Conservation (phyloP, 169 alveolate species). For the Perkinsus chesapeaki region DNA sequence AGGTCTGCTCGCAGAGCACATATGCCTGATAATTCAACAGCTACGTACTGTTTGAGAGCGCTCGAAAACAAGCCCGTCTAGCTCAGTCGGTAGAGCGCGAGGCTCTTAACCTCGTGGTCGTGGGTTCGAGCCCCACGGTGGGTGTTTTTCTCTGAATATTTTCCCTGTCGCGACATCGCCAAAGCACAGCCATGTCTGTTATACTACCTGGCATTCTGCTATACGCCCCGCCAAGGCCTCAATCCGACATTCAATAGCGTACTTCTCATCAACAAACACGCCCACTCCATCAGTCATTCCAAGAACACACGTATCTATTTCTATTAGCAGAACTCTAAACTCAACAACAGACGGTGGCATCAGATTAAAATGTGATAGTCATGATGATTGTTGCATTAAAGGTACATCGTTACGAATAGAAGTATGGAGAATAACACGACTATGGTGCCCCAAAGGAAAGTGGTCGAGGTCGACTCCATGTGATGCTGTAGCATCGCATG, state of each 20-base stretch:
- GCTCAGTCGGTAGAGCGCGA: conserved; percentile 98
- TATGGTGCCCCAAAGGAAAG: background rate
- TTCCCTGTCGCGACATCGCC: too few species aligned
- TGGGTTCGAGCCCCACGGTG: conserved; percentile 93
- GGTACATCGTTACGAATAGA: background rate
- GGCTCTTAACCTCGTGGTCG: conserved; percentile 96
- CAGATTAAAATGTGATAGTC: too few species aligned
- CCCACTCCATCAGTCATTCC: too few species aligned
- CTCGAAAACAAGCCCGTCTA: conserved; percentile 73
- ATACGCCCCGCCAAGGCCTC: background rate
- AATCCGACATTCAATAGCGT: background rate
- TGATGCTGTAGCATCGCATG: background rate
- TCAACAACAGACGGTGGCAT: too few species aligned
- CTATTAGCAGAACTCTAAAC: too few species aligned
- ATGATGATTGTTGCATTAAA: background rate
- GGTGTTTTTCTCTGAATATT: background rate
- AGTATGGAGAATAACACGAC: background rate
- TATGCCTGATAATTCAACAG: background rate
- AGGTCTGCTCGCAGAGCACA: background rate
- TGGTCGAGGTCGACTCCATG: background rate
- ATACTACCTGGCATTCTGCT: background rate
- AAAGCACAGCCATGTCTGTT: too few species aligned
- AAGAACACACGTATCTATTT: too few species aligned
- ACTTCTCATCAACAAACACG: background rate
- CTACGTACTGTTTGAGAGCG: background rate